These are phyloP conservation scores for Metschnikowia arizonensis DNA, from an alignment of 805 yeast genomes.

Conservation along the genomic window DNA sequence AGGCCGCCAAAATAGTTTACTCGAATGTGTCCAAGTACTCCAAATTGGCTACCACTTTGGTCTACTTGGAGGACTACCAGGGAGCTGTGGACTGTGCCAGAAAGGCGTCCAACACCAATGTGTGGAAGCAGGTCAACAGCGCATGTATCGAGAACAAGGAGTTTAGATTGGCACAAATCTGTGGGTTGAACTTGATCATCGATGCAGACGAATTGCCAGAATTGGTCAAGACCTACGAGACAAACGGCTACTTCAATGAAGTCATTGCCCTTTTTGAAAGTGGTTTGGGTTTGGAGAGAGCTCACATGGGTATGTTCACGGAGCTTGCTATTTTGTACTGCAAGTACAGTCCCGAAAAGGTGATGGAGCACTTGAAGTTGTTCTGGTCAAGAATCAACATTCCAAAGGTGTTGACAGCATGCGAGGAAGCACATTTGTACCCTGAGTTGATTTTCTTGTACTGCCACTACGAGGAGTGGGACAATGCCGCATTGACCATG, in stretches of 20 bases:
- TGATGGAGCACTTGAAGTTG: slow-evolving; percentile 93
- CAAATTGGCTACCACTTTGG: slow-evolving; percentile 94
- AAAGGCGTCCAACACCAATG: slow-evolving; percentile 88
- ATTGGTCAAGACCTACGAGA: slow-evolving; percentile 80
- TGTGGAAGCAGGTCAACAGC: slow-evolving; percentile 96
- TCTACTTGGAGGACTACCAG: slow-evolving; percentile 87
- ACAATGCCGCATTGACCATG: slow-evolving; percentile 94
- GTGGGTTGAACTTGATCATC: slow-evolving; percentile 94
- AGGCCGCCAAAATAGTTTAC: slow-evolving; percentile 88
- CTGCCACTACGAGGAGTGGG: slow-evolving; percentile 99
- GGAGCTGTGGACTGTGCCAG: slow-evolving; percentile 98
- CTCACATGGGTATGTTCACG: slow-evolving; percentile 99
- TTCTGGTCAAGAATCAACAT: slow-evolving; percentile 98
- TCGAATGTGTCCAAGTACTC: slow-evolving; percentile 89
- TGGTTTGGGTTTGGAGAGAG: slow-evolving; percentile 94
- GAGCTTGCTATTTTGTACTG: slow-evolving; percentile 88
- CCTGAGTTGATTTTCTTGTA: slow-evolving; percentile 93
- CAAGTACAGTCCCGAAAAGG: slow-evolving; percentile 83
- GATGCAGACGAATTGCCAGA: slow-evolving; percentile 97
- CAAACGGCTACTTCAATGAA: slow-evolving; percentile 87
- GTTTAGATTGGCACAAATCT: slow-evolving; percentile 94
- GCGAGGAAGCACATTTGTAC: slow-evolving; percentile 92
- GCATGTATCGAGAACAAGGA: slow-evolving; percentile 95
- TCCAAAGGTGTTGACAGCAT: slow-evolving; percentile 93
- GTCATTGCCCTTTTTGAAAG: slow-evolving; percentile 89